phyloP scores from a whole-genome alignment of 2,329 filamentous ascomycete genomes.

The Zopfia rhizophila region DNA sequence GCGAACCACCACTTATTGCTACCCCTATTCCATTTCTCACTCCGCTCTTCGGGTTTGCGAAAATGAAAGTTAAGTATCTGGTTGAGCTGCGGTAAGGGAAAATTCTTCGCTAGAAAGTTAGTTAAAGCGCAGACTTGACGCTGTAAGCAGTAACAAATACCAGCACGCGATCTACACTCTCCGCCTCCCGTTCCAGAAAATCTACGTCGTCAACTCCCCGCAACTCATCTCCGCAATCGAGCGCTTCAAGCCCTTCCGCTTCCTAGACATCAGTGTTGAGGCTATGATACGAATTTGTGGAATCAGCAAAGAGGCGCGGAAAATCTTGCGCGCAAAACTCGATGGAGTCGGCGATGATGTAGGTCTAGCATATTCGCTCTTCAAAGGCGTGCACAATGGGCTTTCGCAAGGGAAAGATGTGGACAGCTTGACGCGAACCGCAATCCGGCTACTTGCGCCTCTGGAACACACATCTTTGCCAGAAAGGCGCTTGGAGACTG shows the following conservation, averaged over 20 bases:
- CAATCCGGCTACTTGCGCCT: conserved; percentile 45
- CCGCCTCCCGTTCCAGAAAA: conserved; percentile 52
- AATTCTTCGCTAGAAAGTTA: neutral
- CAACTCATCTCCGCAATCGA: conserved; percentile 53
- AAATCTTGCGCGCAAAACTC: conserved; percentile 25
- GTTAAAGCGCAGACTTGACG: too few species aligned
- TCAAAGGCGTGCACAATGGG: conserved; percentile 46
- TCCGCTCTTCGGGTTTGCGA: conserved; percentile 24
- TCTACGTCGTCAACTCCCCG: conserved; percentile 55
- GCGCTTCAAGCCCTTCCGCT: conserved; percentile 52
- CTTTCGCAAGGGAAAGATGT: conserved; percentile 46
- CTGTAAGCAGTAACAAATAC: conserved; percentile 23
- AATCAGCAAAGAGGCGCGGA: conserved; percentile 29
- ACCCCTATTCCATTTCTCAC: conserved; percentile 29
- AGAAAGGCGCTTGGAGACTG: conserved; percentile 15
- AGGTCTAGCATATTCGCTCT: too few species aligned
- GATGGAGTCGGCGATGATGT: conserved; percentile 52
- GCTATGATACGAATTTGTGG: too few species aligned
- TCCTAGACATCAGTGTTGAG: too few species aligned
- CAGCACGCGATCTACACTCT: conserved; percentile 54
- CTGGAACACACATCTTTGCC: conserved; percentile 33
- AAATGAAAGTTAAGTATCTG: conserved; percentile 25
- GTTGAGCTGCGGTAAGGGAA: conserved; percentile 25
- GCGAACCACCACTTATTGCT: conserved; percentile 26
- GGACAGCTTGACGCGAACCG: conserved; percentile 49